These are phyloP conservation scores for Globisporangium radiosum DNA, from an alignment of 352 stramenopile genomes.

Conservation along the genomic window DNA sequence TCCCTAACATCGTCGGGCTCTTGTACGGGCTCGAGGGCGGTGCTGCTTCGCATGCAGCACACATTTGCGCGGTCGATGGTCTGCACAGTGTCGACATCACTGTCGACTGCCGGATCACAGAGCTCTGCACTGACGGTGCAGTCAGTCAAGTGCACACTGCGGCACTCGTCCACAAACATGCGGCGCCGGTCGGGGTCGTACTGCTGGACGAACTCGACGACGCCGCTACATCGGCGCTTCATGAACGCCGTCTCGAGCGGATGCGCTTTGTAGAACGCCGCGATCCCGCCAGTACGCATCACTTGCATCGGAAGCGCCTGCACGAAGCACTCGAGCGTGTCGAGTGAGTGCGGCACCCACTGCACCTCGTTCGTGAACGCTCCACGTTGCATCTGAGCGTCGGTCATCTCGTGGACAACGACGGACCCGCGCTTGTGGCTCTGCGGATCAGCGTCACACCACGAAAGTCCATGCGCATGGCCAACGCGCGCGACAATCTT, in stretches of 20 bases:
- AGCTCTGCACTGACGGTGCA: background rate
- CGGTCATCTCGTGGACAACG: conserved; percentile 4
- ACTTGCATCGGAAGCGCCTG: background rate
- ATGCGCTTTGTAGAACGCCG: conserved; percentile 8
- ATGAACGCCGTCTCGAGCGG: conserved; percentile 11
- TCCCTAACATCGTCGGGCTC: background rate
- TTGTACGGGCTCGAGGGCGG: background rate
- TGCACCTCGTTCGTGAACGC: conserved; percentile 3
- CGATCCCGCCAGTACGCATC: conserved; percentile 3
- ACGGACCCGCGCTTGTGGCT: background rate
- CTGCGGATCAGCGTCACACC: conserved; percentile 5
- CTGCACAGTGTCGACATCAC: background rate
- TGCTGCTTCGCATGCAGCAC: no score
- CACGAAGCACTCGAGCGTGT: conserved; percentile 2
- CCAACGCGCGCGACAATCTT: conserved; percentile 3
- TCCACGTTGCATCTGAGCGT: background rate
- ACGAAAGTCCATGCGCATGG: conserved; percentile 4
- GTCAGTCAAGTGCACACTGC: background rate
- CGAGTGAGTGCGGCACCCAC: conserved; percentile 5
- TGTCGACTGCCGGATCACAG: no score
- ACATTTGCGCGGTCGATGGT: no score
- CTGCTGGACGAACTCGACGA: conserved; percentile 5
- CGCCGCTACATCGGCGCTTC: conserved; percentile 9
- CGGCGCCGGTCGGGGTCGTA: conserved; percentile 5
- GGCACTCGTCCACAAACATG: background rate